Evolutionary conservation across 495 filamentous ascomycete species (phyloP).

Genomic region (Penicillium ucsense): DNA sequence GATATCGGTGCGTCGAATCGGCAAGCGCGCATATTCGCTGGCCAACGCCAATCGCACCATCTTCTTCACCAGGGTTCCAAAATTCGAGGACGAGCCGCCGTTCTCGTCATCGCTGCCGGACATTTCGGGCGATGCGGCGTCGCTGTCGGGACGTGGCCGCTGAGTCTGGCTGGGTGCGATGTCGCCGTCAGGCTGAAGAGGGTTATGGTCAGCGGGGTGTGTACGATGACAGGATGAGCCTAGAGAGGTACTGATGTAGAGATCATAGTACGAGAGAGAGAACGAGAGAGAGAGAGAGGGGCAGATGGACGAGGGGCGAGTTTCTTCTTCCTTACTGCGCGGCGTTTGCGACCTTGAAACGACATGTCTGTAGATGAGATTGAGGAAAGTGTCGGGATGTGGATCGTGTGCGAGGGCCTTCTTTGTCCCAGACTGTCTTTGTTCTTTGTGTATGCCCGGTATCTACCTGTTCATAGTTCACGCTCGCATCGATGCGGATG

Average conservation of each 20-base stretch:
- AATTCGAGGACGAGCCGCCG: constrained; percentile 26
- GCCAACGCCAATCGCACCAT: constrained; percentile 82
- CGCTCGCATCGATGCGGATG: no score
- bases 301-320: background rate
- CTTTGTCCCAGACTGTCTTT: no score
- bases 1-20: constrained; percentile 71
- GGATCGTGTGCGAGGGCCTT: background rate
- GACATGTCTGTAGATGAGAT: background rate
- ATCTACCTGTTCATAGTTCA: no score
- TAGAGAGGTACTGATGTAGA: no score
- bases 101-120: constrained; percentile 16
- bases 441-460: no score
- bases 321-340: constrained; percentile 19
- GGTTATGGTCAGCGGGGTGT: background rate
- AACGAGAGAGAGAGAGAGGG: background rate
- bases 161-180: background rate
- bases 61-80: constrained; percentile 72
- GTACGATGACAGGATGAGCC: no score
- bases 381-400: background rate
- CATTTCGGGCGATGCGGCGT: constrained; percentile 2
- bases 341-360: constrained; percentile 29
- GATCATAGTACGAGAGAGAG: no score
- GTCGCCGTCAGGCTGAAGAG: constrained; percentile 3
- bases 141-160: constrained; percentile 8
- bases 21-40: constrained; percentile 74